Evolutionary conservation across 116 monocot species (phyloP).

Genomic region (Dioscorea cayenensis): DNA sequence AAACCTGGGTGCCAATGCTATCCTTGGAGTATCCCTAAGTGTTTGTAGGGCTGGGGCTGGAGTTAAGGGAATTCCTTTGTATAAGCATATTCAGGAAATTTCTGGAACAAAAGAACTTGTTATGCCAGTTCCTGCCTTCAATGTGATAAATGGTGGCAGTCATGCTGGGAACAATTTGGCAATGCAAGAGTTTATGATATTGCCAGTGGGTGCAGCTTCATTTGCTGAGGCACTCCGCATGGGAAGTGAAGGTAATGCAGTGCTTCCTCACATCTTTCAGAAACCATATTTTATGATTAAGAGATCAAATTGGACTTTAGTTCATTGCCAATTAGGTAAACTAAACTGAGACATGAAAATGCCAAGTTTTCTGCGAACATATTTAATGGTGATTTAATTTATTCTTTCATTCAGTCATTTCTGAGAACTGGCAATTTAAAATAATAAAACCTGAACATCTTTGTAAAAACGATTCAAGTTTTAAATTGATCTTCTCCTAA

Average conservation of each 20-base stretch:
- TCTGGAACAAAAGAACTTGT: conserved; percentile 81
- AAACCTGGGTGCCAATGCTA: conserved; percentile 87
- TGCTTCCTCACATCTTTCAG: neutral
- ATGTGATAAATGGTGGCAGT: conserved; percentile 95
- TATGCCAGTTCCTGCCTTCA: conserved; percentile 97
- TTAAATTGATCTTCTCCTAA: too few species aligned
- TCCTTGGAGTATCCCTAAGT: conserved; percentile 89
- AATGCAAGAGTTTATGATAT: conserved; percentile 98
- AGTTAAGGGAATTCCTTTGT: conserved; percentile 75
- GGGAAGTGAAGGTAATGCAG: conserved; percentile 84
- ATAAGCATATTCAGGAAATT: conserved; percentile 87
- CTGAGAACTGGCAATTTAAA: too few species aligned
- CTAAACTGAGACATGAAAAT: too few species aligned
- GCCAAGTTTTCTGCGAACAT: too few species aligned
- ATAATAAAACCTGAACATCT: too few species aligned
- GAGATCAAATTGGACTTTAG: neutral
- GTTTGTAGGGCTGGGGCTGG: conserved; percentile 91
- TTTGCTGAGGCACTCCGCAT: conserved; percentile 82
- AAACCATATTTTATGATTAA: neutral
- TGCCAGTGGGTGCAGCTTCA: conserved; percentile 86
- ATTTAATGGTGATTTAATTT: too few species aligned
- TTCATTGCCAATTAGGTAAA: neutral
- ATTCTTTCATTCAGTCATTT: too few species aligned
- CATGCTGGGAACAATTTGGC: conserved; percentile 96
- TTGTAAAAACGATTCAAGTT: too few species aligned